Conservation (phyloP, 2,329 filamentous ascomycete genomes). For the Diplodia sapinea region DNA sequence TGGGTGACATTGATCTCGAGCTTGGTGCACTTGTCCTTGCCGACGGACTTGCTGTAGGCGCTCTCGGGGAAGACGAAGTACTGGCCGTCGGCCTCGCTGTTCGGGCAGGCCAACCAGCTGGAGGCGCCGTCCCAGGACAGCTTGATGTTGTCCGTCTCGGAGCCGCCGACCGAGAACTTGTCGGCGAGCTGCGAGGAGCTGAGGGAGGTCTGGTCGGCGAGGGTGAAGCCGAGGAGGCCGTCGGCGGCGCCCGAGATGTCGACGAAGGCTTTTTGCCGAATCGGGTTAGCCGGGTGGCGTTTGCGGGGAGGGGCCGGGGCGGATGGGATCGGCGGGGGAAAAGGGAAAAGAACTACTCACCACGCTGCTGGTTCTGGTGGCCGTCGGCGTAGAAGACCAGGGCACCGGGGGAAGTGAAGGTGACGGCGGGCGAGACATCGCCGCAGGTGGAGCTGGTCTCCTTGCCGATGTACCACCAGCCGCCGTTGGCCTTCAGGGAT, state of each 20-base stretch:
- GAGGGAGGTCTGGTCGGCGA: not conserved
- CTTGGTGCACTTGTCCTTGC: constrained; percentile 11
- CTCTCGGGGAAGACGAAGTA: constrained; percentile 9
- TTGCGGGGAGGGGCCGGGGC: no score
- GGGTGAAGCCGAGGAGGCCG: constrained; percentile 1
- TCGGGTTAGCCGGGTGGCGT: no score
- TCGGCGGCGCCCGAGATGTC: constrained; percentile 16
- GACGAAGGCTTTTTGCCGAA: not conserved
- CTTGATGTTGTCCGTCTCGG: constrained; percentile 1
- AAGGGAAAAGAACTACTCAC: not conserved
- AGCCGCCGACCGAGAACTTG: constrained; percentile 10
- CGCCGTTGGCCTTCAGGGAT: constrained; percentile 4
- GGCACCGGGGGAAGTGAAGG: not conserved
- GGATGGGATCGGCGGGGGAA: no score
- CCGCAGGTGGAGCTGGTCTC: constrained; percentile 18
- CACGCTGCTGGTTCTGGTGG: constrained; percentile 16
- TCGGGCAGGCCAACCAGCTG: constrained; percentile 17
- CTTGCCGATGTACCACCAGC: constrained; percentile 18
- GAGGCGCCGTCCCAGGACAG: not conserved
- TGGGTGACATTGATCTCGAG: not conserved
- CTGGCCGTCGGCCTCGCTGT: not conserved
- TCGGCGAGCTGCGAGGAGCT: not conserved
- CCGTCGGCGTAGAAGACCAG: constrained; percentile 7
- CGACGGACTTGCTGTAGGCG: not conserved
- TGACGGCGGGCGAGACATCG: constrained; percentile 1